Base-by-base conservation (phyloP, 2,329 filamentous ascomycete species). In the Malbranchea cinnamomea region DNA sequence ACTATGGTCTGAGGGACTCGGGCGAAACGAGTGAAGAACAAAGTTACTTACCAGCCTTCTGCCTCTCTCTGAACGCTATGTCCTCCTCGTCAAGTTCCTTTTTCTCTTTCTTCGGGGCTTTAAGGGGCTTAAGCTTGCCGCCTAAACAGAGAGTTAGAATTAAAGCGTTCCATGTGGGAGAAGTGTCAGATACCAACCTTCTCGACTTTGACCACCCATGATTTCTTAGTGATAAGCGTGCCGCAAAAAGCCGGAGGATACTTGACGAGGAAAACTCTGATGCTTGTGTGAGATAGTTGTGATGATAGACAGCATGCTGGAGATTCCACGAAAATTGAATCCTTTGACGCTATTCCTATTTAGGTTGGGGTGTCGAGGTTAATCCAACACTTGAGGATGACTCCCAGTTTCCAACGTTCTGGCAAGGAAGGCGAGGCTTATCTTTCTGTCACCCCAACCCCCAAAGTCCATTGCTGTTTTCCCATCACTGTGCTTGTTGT, bases 81-180 rank as follows among this genome's bases (percentile, higher is more conserved):
- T 93, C 84, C 25, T 92, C 83, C 0, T 93, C 84, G 52, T 93
- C 85, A 35, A 85, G 57, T 2, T 93, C 84, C 58, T 77, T 78
- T 52, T 68, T 65, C 31, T 70, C 67, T 70, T 87, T 91, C 75
- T 93, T 94, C 37, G 82, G 66, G 43, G 78, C 71, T 76, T 93
- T 94, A 59, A 83, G 65, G 45, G 79, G 79, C 71, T 84, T 83
- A 45, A 63, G 72, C 67, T 84, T 85, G 66, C 79, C 79, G 55
- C 78, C 79, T 85, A 39, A 30, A 30, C 15, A 27, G 6, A 23
- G 16, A 25, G 4, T 11, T 14, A 29, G 14, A 16, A 17, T 23
- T 29, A 9, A 22, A 21, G 17, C 16, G 21, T 9, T 3, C 19
- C 20, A 20, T 31, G 17, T 23, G 28, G 10, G 21, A 23, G 16